phyloP scores from a whole-genome alignment of 1,139 yeast species.

The Diutina ranongensis region DNA sequence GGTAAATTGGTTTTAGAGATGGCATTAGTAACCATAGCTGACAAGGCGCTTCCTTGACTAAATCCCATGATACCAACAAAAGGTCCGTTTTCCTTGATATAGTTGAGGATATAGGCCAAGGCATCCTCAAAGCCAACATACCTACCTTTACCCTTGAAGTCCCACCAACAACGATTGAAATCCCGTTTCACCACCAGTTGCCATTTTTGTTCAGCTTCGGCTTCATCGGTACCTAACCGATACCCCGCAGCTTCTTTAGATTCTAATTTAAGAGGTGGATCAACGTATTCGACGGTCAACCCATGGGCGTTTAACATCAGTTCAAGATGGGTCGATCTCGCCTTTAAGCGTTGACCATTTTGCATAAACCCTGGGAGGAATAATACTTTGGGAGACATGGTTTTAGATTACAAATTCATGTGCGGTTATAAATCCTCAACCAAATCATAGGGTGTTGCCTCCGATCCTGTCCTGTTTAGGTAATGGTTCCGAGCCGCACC shows the following conservation, averaged over 20 bases:
- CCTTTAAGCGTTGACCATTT: background rate
- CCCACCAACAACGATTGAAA: conserved; percentile 12
- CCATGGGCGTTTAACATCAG: conserved; percentile 15
- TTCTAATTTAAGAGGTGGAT: conserved; percentile 21
- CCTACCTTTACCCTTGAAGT: conserved; percentile 5
- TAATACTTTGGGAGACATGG: background rate
- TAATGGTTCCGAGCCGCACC: background rate
- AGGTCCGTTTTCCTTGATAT: conserved; percentile 67
- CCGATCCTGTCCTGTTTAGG: background rate
- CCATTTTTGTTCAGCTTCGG: conserved; percentile 13
- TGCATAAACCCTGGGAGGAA: conserved; percentile 4
- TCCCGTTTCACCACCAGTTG: conserved; percentile 9
- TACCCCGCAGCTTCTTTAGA: conserved; percentile 21
- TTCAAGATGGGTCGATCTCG: background rate
- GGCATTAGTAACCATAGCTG: background rate
- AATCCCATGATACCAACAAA: conserved; percentile 84
- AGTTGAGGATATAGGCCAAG: conserved; percentile 32
- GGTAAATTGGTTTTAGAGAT: background rate
- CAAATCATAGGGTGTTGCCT: background rate
- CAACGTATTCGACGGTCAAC: conserved; percentile 26
- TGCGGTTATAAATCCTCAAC: background rate
- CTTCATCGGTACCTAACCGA: conserved; percentile 16
- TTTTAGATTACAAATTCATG: too few relatives aligned
- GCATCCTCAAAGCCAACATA: conserved; percentile 20
- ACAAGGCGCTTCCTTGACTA: conserved; percentile 85